Conservation (phyloP, 768 basidiomycete genomes). For the Auriscalpium vulgare region DNA sequence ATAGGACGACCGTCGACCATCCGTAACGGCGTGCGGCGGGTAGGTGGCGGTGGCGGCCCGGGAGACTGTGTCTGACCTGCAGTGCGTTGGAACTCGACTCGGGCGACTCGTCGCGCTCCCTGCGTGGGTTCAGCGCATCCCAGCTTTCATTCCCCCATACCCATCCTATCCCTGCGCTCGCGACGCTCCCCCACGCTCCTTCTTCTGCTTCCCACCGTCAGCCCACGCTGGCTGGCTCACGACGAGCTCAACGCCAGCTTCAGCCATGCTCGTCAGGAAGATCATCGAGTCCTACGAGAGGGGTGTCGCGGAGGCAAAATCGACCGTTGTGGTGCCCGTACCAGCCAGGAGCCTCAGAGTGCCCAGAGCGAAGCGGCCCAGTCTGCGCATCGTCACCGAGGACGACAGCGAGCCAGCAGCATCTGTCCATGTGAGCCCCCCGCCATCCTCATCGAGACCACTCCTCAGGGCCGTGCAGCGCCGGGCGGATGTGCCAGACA, state of each 20-base stretch:
- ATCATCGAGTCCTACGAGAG: background rate
- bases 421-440: background rate
- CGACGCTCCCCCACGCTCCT: too few relatives aligned
- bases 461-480: background rate
- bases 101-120: too few relatives aligned
- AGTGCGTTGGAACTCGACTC: too few relatives aligned
- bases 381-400: background rate
- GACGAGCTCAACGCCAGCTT: background rate
- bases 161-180: too few relatives aligned
- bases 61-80: too few relatives aligned
- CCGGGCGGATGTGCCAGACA: background rate
- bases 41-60: too few relatives aligned
- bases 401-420: background rate
- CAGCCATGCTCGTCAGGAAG: background rate
- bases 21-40: too few relatives aligned
- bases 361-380: background rate
- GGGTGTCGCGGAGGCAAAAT: background rate
- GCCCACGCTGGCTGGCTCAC: too few relatives aligned
- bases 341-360: background rate
- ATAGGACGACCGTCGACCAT: too few relatives aligned
- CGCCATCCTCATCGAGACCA: background rate
- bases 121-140: too few relatives aligned
- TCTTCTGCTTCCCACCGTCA: too few relatives aligned
- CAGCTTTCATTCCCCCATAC: too few relatives aligned
- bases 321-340: background rate